Conservation (phyloP, 2,329 filamentous ascomycete genomes). For the Penicillium vulpinum region DNA sequence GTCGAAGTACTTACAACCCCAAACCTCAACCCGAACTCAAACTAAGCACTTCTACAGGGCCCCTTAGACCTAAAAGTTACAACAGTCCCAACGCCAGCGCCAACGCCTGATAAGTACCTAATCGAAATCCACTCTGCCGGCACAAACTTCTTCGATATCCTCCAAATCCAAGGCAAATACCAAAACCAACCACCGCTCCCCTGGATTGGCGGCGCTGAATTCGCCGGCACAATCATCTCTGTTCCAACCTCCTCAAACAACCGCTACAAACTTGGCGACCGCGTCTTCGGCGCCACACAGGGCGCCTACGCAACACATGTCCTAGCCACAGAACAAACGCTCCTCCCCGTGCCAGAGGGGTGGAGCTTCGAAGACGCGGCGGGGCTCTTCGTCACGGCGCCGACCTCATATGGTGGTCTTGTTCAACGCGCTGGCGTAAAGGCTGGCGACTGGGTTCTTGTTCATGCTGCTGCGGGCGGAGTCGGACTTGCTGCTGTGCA, state of each 20-base stretch:
- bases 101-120: slow-evolving; percentile 73
- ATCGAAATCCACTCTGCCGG: slow-evolving; percentile 84
- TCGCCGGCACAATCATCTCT: slow-evolving; percentile 73
- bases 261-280: slow-evolving; percentile 73
- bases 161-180: slow-evolving; percentile 95
- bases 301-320: slow-evolving; percentile 83
- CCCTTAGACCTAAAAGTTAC: slow-evolving; percentile 76
- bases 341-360: slow-evolving; percentile 73
- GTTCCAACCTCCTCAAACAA: slow-evolving; percentile 57
- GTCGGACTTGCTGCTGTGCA: slow-evolving; percentile 91
- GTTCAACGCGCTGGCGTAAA: slow-evolving; percentile 76
- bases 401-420: slow-evolving; percentile 82
- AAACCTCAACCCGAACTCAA: slow-evolving; percentile 2
- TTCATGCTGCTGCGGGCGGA: slow-evolving; percentile 89
- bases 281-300: slow-evolving; percentile 83
- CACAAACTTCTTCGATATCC: slow-evolving; percentile 95
- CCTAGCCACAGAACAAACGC: slow-evolving; percentile 62
- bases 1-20: slow-evolving; percentile 59
- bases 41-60: slow-evolving; percentile 53
- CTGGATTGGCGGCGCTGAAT: slow-evolving; percentile 85
- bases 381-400: slow-evolving; percentile 86
- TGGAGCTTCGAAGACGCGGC: slow-evolving; percentile 86
- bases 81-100: slow-evolving; percentile 71
- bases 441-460: slow-evolving; percentile 78
- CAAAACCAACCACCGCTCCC: slow-evolving; percentile 87